phyloP scores from a whole-genome alignment of 305 asterid species.

The Solanum hybrid region DNA sequence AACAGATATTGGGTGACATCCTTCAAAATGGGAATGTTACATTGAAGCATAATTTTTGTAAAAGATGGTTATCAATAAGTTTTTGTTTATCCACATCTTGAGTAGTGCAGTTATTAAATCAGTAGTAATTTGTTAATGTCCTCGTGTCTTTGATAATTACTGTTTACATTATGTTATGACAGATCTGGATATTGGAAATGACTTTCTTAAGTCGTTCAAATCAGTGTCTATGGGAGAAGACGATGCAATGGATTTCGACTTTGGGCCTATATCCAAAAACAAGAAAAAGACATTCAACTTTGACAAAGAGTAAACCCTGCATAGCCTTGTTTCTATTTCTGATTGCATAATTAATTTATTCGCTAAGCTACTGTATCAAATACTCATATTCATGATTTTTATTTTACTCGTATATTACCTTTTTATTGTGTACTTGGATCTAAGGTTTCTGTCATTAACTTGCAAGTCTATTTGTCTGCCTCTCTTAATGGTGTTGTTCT shows the following conservation, averaged over 20 bases:
- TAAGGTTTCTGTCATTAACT: neutral
- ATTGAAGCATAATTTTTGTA: neutral
- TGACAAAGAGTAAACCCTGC: conserved; percentile 43
- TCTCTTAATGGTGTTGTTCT: neutral
- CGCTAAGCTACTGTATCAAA: neutral
- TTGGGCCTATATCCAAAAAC: conserved; percentile 56
- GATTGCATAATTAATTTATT: conserved; percentile 7
- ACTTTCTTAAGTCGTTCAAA: conserved; percentile 70
- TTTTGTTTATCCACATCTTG: neutral
- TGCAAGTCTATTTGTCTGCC: neutral
- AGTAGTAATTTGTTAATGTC: neutral
- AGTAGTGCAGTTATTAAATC: neutral
- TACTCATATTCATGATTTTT: neutral
- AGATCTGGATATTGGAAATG: conserved; percentile 72
- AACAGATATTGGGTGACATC: neutral
- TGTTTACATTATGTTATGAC: conserved; percentile 21
- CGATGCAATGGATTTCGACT: conserved; percentile 60
- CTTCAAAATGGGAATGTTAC: neutral
- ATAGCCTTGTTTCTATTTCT: conserved; percentile 9
- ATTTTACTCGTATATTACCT: neutral
- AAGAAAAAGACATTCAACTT: conserved; percentile 56
- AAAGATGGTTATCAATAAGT: neutral
- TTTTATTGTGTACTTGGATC: neutral
- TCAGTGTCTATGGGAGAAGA: conserved; percentile 45
- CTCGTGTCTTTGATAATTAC: neutral